These are phyloP conservation scores for Trichophaea hybrida DNA, from an alignment of 2,329 filamentous ascomycete species.

Conservation along the genomic window DNA sequence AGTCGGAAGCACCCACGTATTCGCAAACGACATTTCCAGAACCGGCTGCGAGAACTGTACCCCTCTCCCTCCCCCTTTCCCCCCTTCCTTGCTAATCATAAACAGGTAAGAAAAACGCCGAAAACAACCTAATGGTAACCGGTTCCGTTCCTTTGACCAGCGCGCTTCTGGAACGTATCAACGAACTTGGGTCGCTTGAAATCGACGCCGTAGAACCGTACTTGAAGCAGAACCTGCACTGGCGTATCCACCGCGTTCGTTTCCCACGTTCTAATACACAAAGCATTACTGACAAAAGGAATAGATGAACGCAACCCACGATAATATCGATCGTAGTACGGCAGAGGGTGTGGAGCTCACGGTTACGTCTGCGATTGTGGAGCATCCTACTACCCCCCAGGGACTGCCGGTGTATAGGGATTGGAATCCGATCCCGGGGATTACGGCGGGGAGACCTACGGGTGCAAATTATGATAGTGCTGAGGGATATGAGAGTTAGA, in stretches of 20 bases:
- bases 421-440: conserved; percentile 28
- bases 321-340: conserved; percentile 20
- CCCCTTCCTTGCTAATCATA: neutral
- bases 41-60: conserved; percentile 28
- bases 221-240: conserved; percentile 28
- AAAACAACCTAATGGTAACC: conserved; percentile 29
- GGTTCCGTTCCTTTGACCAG: conserved; percentile 33
- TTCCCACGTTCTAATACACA: neutral
- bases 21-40: conserved; percentile 29
- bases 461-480: conserved; percentile 18
- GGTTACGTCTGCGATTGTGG: conserved; percentile 27
- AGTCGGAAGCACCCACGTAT: conserved; percentile 32
- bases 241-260: conserved; percentile 24
- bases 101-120: conserved; percentile 26
- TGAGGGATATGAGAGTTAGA: neutral
- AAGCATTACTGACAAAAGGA: conserved; percentile 3
- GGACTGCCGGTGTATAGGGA: conserved; percentile 25
- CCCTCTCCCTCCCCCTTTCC: no score
- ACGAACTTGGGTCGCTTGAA: conserved; percentile 27
- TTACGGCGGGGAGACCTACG: conserved; percentile 25
- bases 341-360: conserved; percentile 27
- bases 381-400: conserved; percentile 18
- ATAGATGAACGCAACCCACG: conserved; percentile 21
- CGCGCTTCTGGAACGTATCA: conserved; percentile 29
- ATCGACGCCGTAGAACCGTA: conserved; percentile 29